Base-by-base conservation (phyloP, 768 basidiomycete genomes). In the Russula lepida region DNA sequence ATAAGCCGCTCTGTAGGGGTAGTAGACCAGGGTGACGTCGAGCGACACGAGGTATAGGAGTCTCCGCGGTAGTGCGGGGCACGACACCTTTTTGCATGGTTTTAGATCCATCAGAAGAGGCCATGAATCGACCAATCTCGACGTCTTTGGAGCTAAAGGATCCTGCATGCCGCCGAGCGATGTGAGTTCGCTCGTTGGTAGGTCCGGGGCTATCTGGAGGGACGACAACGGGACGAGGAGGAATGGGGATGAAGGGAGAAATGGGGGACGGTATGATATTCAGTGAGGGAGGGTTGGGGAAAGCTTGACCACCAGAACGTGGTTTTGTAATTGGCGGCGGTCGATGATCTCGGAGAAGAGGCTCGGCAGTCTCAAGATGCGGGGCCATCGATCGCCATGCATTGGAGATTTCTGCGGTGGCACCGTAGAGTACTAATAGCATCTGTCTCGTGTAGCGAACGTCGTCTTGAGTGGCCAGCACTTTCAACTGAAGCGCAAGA, bases 111-210 rank as follows among this genome's bases (percentile, higher is more conserved):
- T 84, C 80, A 64, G 82, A 81, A n/a, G 85, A 86, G 8, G 89
- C 87, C 53, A 90, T 71, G 57, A 82, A 77, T 72, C 86, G 91
- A 43, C 94, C 94, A 54, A 90, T 84, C 69, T 95, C 87, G 6
- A 95, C 88, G 70, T 97, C 94, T 69, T 92, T 89, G 27, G 81
- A 85, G 63, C 94, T 95, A 75, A 95, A 98, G 4, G 94, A 95
- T n/a, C 94, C 94, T 6, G 90, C 94, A 71, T 95, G 89, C 39
- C 94, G 79, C 47, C 93, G 79, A 25, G 83, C 79, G 52, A 81
- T 85, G 28, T 84, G 83, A 52, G 68, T 66, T 54, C 65, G 48
- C 33, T 55, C 56, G n/a, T n/a, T n/a, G 8, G 56, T 43, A 32
- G 64, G 64, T 15, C 67, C 69, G 9, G 73, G 69, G 30, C 68